Evolutionary conservation across 2,329 filamentous ascomycete species (phyloP).

Genomic region (Hypoxylon sp.): DNA sequence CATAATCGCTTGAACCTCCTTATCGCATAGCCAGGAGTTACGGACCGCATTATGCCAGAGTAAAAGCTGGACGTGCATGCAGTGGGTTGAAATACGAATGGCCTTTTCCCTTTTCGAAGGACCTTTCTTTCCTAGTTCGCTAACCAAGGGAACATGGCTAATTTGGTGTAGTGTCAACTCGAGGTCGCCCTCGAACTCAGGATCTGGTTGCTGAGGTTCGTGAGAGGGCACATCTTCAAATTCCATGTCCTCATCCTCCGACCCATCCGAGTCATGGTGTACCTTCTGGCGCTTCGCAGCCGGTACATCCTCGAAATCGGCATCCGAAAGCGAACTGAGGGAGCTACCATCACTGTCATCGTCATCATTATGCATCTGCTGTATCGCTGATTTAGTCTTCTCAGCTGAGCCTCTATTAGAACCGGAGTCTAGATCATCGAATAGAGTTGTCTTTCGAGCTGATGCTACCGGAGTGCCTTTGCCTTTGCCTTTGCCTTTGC

Average conservation of each 20-base stretch:
- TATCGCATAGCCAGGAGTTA: slow-evolving; percentile 87
- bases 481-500: slow-evolving; percentile 51
- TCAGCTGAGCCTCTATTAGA: slow-evolving; percentile 62
- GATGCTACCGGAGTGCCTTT: slow-evolving; percentile 46
- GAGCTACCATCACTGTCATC: slow-evolving; percentile 61
- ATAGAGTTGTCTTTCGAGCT: slow-evolving; percentile 70
- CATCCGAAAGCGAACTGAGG: slow-evolving; percentile 69
- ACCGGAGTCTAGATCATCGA: slow-evolving; percentile 72
- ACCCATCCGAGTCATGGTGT: slow-evolving; percentile 52
- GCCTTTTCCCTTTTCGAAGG: slow-evolving; percentile 87
- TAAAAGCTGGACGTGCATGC: slow-evolving; percentile 88
- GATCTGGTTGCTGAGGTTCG: slow-evolving; percentile 59
- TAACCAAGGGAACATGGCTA: slow-evolving; percentile 71
- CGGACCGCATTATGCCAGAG: slow-evolving; percentile 91
- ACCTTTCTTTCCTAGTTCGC: slow-evolving; percentile 81
- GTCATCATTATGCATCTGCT: slow-evolving; percentile 62
- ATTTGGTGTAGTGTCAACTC: slow-evolving; percentile 78
- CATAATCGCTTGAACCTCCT: slow-evolving; percentile 80
- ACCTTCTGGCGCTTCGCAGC: slow-evolving; percentile 60
- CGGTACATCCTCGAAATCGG: slow-evolving; percentile 69
- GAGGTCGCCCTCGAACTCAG: slow-evolving; percentile 74
- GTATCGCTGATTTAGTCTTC: slow-evolving; percentile 60
- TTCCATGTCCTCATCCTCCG: slow-evolving; percentile 74
- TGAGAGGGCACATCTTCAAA: slow-evolving; percentile 71
- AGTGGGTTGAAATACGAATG: slow-evolving; percentile 84